Evolutionary conservation across 2,329 filamentous ascomycete species (phyloP).

Genomic region (Thermothelomyces thermophilus): DNA sequence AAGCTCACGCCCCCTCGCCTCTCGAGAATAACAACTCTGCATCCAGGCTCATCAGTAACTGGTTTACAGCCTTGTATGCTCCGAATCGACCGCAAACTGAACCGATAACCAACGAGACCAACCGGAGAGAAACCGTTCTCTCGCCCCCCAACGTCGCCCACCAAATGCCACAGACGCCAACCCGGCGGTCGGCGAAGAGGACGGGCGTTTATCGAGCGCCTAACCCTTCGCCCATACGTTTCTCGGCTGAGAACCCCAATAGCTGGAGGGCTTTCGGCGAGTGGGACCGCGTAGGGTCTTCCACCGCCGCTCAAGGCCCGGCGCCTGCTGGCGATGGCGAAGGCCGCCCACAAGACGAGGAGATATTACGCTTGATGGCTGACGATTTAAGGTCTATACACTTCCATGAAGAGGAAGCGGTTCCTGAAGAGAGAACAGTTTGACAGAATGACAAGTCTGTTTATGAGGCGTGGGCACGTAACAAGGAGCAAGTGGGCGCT

Average conservation of each 20-base stretch:
- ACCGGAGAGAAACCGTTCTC: conserved; percentile 1
- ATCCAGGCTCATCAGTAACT: conserved; percentile 19
- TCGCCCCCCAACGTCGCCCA: conserved; percentile 16
- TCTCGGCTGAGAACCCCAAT: conserved; percentile 32
- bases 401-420: neutral
- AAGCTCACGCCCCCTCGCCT: too few species aligned
- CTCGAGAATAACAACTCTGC: conserved; percentile 5
- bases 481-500: too few species aligned
- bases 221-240: conserved; percentile 21
- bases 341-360: neutral
- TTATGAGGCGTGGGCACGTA: too few species aligned
- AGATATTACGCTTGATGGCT: neutral
- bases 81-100: neutral
- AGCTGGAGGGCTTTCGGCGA: conserved; percentile 41
- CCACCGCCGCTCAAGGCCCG: neutral
- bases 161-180: neutral
- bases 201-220: conserved; percentile 9
- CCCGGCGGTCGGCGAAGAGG: conserved; percentile 16
- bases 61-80: conserved; percentile 16
- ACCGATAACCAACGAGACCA: neutral
- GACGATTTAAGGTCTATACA: neutral
- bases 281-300: conserved; percentile 29
- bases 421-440: too few species aligned
- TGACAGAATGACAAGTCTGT: neutral
- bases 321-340: neutral